Percentiles rank a stretch among this genome's conserved stretches.
Conservation (phyloP, 2,329 filamentous ascomycete genomes). For the Diaporthe longicolla region DNA sequence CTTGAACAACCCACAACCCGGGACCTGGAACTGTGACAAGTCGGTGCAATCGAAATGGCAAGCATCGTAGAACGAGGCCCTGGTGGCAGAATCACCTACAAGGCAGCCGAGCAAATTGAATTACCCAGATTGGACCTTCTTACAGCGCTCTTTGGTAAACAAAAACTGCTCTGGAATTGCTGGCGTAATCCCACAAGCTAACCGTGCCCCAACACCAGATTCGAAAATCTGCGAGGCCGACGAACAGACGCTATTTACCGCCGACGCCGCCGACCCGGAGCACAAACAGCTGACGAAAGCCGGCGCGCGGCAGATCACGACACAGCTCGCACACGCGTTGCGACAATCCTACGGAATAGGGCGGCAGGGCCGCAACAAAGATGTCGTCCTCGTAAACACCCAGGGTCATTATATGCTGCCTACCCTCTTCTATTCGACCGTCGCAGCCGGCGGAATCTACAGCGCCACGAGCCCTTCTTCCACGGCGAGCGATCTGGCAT, state of each 20-base stretch:
- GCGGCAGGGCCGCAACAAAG: conserved; percentile 59
- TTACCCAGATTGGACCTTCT: conserved; percentile 59
- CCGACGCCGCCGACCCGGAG: conserved; percentile 67
- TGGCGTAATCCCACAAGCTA: neutral
- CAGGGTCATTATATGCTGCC: conserved; percentile 70
- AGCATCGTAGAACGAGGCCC: conserved; percentile 48
- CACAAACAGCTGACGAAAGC: conserved; percentile 67
- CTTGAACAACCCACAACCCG: too few species aligned
- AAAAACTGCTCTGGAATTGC: neutral
- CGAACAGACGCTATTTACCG: conserved; percentile 68
- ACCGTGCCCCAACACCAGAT: conserved; percentile 49
- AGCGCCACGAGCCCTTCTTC: conserved; percentile 66
- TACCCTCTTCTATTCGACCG: conserved; percentile 67
- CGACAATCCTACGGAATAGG: conserved; percentile 68
- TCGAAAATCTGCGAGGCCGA: conserved; percentile 51
- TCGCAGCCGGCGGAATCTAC: conserved; percentile 72
- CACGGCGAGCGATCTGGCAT: conserved; percentile 65
- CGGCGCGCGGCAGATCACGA: conserved; percentile 61
- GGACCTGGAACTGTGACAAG: neutral
- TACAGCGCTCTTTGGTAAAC: conserved; percentile 60
- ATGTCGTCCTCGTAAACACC: conserved; percentile 70
- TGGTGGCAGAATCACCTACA: conserved; percentile 56
- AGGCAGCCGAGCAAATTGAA: conserved; percentile 49
- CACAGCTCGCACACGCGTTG: conserved; percentile 68
- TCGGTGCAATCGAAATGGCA: conserved; percentile 45